These are phyloP conservation scores for Exutisphaerella laricina DNA, from an alignment of 2,329 filamentous ascomycete genomes.

Conservation along the genomic window DNA sequence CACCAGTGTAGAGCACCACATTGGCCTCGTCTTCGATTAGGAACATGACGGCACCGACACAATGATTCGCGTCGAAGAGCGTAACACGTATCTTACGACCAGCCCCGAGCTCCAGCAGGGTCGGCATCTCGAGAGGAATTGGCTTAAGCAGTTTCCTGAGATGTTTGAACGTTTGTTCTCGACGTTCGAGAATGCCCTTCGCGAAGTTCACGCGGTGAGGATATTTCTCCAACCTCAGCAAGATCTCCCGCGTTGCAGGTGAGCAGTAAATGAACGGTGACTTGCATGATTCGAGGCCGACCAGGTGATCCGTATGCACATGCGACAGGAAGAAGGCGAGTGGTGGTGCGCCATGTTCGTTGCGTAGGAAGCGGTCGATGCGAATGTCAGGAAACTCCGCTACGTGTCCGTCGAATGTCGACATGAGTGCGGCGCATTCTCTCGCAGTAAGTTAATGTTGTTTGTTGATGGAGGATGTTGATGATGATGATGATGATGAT, in stretches of 20 bases:
- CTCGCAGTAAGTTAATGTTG: no score
- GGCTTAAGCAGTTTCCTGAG: conserved; percentile 69
- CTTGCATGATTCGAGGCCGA: conserved; percentile 68
- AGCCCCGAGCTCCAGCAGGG: conserved; percentile 65
- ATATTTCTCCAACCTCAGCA: conserved; percentile 51
- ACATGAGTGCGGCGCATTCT: conserved; percentile 52
- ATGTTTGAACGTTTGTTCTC: conserved; percentile 70
- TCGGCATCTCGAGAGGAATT: conserved; percentile 76
- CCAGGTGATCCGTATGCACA: conserved; percentile 84
- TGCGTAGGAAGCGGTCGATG: conserved; percentile 71
- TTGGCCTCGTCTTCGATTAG: conserved; percentile 69
- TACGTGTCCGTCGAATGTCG: conserved; percentile 68
- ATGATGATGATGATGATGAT: no score
- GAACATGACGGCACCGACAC: conserved; percentile 86
- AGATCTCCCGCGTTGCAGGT: conserved; percentile 68
- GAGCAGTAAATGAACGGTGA: conserved; percentile 90
- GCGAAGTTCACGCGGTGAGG: conserved; percentile 72
- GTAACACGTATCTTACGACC: conserved; percentile 70
- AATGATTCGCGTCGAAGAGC: conserved; percentile 87
- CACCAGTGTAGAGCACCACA: conserved; percentile 80
- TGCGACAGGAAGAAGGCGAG: conserved; percentile 86
- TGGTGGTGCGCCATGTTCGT: conserved; percentile 52
- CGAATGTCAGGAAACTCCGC: conserved; percentile 74
- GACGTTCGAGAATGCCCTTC: conserved; percentile 68
- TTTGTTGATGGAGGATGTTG: no score